phyloP scores from a whole-genome alignment of 352 stramenopile species.

The Phytophthora uliginosa region DNA sequence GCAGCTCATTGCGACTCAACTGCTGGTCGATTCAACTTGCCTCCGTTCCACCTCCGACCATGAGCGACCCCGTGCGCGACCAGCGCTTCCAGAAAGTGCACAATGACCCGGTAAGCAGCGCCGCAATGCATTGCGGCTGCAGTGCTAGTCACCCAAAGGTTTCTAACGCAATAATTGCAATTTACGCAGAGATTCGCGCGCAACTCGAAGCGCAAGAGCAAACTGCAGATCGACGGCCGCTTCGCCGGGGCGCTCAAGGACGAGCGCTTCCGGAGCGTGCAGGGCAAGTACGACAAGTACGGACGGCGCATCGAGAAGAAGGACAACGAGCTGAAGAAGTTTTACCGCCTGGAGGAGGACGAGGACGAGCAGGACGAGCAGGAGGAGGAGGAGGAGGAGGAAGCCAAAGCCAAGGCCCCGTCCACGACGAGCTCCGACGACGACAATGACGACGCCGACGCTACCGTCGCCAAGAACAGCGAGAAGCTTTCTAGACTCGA shows the following conservation, averaged over 20 bases:
- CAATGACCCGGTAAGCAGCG: slow-evolving; percentile 74
- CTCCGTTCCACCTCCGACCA: slow-evolving; percentile 14
- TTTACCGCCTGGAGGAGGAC: slow-evolving; percentile 81
- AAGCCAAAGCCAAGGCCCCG: slow-evolving; percentile 37
- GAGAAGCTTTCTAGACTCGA: slow-evolving; percentile 85
- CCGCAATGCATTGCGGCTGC: background rate
- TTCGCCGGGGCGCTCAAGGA: slow-evolving; percentile 82
- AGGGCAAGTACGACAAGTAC: slow-evolving; percentile 92
- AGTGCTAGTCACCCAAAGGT: background rate
- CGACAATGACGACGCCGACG: slow-evolving; percentile 39
- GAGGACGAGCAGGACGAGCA: slow-evolving; percentile 37
- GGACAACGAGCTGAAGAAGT: slow-evolving; percentile 83
- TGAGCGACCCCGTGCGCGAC: slow-evolving; percentile 70
- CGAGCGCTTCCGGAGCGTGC: slow-evolving; percentile 82
- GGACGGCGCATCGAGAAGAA: slow-evolving; percentile 85
- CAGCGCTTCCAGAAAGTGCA: slow-evolving; percentile 89
- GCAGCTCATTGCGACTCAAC: slow-evolving; percentile 14
- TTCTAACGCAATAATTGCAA: background rate
- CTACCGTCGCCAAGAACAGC: slow-evolving; percentile 47
- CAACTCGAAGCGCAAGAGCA: slow-evolving; percentile 84
- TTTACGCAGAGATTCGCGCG: slow-evolving; percentile 71
- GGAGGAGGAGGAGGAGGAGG: slow-evolving; percentile 32
- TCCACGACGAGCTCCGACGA: slow-evolving; percentile 46
- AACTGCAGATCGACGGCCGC: slow-evolving; percentile 85
- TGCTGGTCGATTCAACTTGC: slow-evolving; percentile 15